A percentile compares a stretch with the other conserved stretches of the same genome.
These are phyloP conservation scores for Aspergillus olivimuriae DNA, from an alignment of 495 filamentous ascomycete species.

Conservation along the genomic window DNA sequence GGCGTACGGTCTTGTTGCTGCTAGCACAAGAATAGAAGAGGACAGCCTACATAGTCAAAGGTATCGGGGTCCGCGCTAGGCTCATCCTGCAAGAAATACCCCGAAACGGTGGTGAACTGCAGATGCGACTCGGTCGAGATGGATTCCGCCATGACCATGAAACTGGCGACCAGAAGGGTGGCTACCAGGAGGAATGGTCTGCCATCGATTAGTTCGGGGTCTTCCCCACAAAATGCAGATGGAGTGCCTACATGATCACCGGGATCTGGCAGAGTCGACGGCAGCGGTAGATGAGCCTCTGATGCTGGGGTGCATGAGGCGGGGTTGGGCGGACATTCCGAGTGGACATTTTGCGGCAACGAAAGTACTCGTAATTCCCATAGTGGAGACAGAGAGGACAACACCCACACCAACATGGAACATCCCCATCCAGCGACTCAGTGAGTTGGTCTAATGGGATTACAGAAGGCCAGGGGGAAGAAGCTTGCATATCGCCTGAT, in stretches of 20 bases:
- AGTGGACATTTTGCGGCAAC: no score
- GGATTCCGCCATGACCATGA: slow-evolving; percentile 5
- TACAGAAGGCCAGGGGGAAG: no score
- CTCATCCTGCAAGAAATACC: slow-evolving; percentile 70
- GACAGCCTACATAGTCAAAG: slow-evolving; percentile 59
- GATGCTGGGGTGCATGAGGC: no score
- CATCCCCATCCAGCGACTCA: no score
- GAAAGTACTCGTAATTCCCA: no score
- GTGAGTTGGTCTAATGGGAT: no score
- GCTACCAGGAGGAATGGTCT: slow-evolving; percentile 3
- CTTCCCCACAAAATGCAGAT: not conserved
- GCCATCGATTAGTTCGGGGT: not conserved
- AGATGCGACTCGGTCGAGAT: slow-evolving; percentile 12
- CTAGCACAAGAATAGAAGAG: no score
- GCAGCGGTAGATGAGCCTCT: not conserved
- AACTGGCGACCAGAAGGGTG: slow-evolving; percentile 4
- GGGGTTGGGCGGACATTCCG: no score
- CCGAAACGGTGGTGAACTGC: slow-evolving; percentile 46
- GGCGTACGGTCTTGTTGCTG: no score
- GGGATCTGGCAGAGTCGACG: not conserved
- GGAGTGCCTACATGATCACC: slow-evolving; percentile 1
- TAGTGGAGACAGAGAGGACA: no score
- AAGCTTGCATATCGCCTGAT: no score
- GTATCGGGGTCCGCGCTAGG: slow-evolving; percentile 51
- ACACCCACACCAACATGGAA: no score